phyloP scores from a whole-genome alignment of 1,284 basidiomycete species.

The Neolentinus lepideus region DNA sequence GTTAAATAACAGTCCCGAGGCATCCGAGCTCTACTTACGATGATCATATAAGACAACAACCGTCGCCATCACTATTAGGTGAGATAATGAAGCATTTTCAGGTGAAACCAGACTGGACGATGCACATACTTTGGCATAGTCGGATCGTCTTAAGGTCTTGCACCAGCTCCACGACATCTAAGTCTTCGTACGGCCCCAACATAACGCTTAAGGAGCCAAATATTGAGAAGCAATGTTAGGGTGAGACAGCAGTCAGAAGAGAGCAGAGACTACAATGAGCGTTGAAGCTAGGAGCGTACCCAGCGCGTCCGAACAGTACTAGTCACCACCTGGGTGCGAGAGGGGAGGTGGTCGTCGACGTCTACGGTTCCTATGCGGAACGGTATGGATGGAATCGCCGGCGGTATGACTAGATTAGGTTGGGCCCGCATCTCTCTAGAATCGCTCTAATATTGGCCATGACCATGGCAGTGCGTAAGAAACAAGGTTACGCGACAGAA shows the following conservation, averaged over 20 bases:
- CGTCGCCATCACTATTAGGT: background rate
- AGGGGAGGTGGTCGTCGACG: no score
- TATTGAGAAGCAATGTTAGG: background rate
- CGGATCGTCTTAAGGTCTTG: background rate
- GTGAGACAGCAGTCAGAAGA: background rate
- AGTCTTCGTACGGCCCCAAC: background rate
- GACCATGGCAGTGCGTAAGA: no score
- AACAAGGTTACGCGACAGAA: no score
- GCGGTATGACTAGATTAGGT: no score
- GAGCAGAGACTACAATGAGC: background rate
- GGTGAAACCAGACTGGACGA: background rate
- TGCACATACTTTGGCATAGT: background rate
- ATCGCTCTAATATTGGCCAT: no score
- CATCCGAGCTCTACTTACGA: conserved; percentile 22
- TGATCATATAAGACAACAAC: conserved; percentile 34
- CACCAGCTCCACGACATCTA: background rate
- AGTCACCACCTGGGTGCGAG: background rate
- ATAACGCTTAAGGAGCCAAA: background rate
- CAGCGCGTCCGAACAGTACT: background rate
- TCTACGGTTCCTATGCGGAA: no score
- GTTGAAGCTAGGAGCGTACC: background rate
- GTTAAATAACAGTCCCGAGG: background rate
- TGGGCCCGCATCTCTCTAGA: no score
- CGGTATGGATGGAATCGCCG: no score
- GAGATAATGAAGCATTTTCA: background rate